Percentiles rank a stretch among this genome's conserved stretches.
Conservation (phyloP, 805 yeast species). For the Saturnispora mendoncae region DNA sequence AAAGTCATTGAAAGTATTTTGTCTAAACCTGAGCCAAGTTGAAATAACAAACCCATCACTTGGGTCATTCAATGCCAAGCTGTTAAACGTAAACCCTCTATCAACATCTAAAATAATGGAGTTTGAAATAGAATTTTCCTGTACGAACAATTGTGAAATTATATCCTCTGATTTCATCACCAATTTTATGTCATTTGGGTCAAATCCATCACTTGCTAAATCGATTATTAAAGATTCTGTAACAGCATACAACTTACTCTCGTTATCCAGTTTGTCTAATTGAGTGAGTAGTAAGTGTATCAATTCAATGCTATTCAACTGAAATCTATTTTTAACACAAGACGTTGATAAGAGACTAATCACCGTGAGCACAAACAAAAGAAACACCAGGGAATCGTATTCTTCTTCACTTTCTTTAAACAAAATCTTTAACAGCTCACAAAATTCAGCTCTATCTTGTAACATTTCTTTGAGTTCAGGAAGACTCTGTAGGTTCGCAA, state of each 20-base stretch:
- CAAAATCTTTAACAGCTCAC: background rate
- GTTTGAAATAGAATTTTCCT: background rate
- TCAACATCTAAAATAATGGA: background rate
- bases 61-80: constrained; percentile 11
- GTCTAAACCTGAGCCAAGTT: constrained; percentile 19
- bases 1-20: background rate
- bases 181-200: background rate
- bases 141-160: background rate
- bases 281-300: background rate
- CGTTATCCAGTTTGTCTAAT: background rate
- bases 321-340: constrained; percentile 1
- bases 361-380: background rate
- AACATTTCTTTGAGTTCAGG: constrained; percentile 6
- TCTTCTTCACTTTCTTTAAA: background rate
- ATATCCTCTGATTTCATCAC: background rate
- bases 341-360: background rate
- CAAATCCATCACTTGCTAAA: background rate
- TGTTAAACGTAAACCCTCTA: constrained; percentile 8
- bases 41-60: constrained; percentile 20
- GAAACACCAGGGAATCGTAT: background rate
- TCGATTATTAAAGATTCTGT: background rate
- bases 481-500: constrained; percentile 10
- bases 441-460: background rate
- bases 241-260: background rate
- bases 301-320: background rate